Base-by-base conservation (phyloP, 2,329 filamentous ascomycete genomes). In the Fusarium lyarnte region DNA sequence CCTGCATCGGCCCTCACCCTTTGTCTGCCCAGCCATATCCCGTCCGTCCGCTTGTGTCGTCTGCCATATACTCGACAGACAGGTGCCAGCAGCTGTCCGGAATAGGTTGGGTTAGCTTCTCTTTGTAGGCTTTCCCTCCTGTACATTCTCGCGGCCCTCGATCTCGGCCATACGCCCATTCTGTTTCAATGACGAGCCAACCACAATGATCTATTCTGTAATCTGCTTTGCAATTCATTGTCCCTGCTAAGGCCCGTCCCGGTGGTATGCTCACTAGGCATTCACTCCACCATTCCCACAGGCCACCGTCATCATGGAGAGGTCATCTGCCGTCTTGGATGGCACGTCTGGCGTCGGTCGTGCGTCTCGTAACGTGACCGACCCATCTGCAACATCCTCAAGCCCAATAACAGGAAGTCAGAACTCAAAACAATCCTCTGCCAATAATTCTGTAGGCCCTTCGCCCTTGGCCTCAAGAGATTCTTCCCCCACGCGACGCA, bases 401-500 rank as follows among this genome's bases (percentile, higher is more conserved):
- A 73, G 69, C 59, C 67, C 76, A 54, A 75, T 72, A 36, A 72
- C 74, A 57, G 76, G 76, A 41, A 72, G 74, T 61, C 79, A 81
- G 61, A 77, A 74, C 47, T 81, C 81, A 38, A 83, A 77, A 71
- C 79, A 79, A 52, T 82, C 82, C 8, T 83, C 82, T 29, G 76
- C 80, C 45, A 79, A 76, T 64, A 82, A 78, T 74, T 83, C 82
- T 42, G 73, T 76, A 66, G 77, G 73, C 27, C 78, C 80, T 23
- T 83, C 84, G 49, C 82, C 82, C 47, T 74, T 79, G 54, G 78
- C 78, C 41, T 84, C 83, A 21, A 82, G 87, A 75, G 86, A 88
- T 62, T 78, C 84, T 23, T 88, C 87, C 17, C 86, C 86, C 21
- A 81, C 81, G 53, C 81, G 85, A 55, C 82, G 83, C 35, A 74